Evolutionary conservation across 2,329 filamentous ascomycete genomes (phyloP).

Genomic region (Paramyrothecium roridum): DNA sequence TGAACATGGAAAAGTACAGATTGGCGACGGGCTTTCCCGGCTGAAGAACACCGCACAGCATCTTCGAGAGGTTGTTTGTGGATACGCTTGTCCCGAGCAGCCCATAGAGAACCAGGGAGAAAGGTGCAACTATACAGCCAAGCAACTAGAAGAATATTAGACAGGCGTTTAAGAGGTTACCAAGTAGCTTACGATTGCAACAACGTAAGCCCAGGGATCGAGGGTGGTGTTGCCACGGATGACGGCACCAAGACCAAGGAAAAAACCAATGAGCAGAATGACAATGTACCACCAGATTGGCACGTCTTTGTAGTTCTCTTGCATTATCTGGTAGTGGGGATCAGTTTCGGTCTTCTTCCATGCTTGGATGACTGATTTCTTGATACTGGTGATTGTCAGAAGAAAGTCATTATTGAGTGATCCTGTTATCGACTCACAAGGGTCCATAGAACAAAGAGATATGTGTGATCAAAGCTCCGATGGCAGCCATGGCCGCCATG

Average conservation of each 20-base stretch:
- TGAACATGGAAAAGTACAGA: constrained; percentile 36
- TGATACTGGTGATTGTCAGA: no score
- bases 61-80: constrained; percentile 27
- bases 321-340: constrained; percentile 38
- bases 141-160: constrained; percentile 11
- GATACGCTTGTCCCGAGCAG: constrained; percentile 13
- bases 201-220: constrained; percentile 30
- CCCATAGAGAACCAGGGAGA: constrained; percentile 23
- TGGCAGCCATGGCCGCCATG: constrained; percentile 25
- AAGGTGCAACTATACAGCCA: constrained; percentile 31
- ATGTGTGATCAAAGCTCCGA: constrained; percentile 15
- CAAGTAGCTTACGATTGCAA: constrained; percentile 15
- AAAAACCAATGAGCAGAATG: constrained; percentile 25
- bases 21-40: constrained; percentile 36
- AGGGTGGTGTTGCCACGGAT: constrained; percentile 31
- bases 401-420: no score
- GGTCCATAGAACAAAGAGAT: constrained; percentile 13
- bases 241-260: constrained; percentile 29
- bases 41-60: constrained; percentile 44
- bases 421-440: constrained; percentile 2
- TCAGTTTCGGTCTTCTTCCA: constrained; percentile 20
- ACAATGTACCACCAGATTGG: constrained; percentile 32
- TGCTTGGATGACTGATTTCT: constrained; percentile 4
- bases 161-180: no score
- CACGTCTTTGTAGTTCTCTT: constrained; percentile 31